A percentile compares a stretch with the other conserved stretches of the same genome.
phyloP scores from a whole-genome alignment of 805 yeast genomes.

The Yarrowia keelungensis region DNA sequence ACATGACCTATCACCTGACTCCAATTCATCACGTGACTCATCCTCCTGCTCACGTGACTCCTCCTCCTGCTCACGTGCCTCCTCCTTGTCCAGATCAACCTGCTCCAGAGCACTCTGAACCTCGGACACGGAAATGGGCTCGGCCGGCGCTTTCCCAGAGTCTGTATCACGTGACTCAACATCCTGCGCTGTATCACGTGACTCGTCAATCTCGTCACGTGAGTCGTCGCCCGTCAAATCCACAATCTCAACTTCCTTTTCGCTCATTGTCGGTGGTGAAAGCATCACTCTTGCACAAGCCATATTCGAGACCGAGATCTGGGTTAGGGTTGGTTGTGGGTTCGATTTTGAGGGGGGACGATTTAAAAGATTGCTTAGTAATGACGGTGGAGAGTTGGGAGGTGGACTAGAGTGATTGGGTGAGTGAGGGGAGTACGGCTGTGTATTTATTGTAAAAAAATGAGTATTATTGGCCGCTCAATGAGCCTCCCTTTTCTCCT shows the following conservation, averaged over 20 bases:
- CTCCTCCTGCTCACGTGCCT: background rate
- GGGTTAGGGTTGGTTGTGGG: background rate
- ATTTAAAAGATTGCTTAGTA: background rate
- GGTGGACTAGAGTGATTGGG: background rate
- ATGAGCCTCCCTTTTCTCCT: too few relatives aligned
- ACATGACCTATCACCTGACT: background rate
- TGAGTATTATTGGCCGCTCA: too few relatives aligned
- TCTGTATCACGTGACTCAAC: background rate
- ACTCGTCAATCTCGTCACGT: background rate
- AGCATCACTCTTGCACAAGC: background rate
- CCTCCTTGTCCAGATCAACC: conserved; percentile 7
- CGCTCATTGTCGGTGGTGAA: conserved; percentile 4
- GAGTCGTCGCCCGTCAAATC: conserved; percentile 18
- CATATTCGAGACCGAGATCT: background rate
- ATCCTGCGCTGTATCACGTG: background rate
- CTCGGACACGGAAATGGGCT: conserved; percentile 6
- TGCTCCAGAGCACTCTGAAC: conserved; percentile 14
- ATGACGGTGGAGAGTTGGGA: too few relatives aligned
- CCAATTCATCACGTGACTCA: background rate
- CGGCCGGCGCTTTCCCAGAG: background rate
- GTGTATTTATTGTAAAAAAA: background rate
- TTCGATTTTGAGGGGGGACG: background rate
- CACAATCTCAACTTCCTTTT: conserved; percentile 28
- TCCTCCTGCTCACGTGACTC: background rate
- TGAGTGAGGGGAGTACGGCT: background rate